phyloP scores from a whole-genome alignment of 1,139 yeast species.

The Hansenula anomala region DNA sequence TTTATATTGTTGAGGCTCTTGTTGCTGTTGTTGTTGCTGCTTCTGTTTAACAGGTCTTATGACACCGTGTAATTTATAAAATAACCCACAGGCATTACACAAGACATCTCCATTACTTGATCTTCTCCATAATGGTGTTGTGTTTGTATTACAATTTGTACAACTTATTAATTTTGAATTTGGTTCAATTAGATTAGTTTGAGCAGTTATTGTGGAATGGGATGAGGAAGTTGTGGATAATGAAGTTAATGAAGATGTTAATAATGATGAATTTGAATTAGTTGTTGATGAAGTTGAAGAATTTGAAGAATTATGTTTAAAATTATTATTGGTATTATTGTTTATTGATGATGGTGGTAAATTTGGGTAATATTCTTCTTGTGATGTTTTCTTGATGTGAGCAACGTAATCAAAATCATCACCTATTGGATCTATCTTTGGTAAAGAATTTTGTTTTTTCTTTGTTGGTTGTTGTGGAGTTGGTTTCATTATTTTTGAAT shows the following conservation, averaged over 20 bases:
- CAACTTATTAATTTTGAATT: conserved; percentile 31
- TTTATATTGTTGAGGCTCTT: neutral
- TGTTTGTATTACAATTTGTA: conserved; percentile 81
- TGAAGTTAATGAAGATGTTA: neutral
- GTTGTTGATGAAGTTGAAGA: neutral
- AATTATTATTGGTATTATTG: neutral
- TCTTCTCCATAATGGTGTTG: conserved; percentile 91
- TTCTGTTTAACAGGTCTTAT: conserved; percentile 57
- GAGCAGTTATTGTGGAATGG: neutral
- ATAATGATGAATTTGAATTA: neutral
- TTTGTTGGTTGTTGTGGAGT: neutral
- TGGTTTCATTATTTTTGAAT: neutral
- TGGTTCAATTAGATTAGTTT: neutral
- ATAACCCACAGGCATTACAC: conserved; percentile 92
- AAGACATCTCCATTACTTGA: conserved; percentile 85
- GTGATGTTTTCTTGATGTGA: conserved; percentile 54
- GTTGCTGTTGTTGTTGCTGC: neutral
- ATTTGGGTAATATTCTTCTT: conserved; percentile 23
- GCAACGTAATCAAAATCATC: conserved; percentile 64
- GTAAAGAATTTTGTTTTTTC: neutral
- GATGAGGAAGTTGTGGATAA: neutral
- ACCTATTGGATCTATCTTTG: conserved; percentile 31
- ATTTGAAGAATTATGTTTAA: neutral
- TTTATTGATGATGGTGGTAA: neutral
- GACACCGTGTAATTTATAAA: conserved; percentile 83